Percentiles rank a stretch among this genome's conserved stretches.
Conservation (phyloP, 306 rosid species). For the cucumber (Cucumis sativus) region DNA sequence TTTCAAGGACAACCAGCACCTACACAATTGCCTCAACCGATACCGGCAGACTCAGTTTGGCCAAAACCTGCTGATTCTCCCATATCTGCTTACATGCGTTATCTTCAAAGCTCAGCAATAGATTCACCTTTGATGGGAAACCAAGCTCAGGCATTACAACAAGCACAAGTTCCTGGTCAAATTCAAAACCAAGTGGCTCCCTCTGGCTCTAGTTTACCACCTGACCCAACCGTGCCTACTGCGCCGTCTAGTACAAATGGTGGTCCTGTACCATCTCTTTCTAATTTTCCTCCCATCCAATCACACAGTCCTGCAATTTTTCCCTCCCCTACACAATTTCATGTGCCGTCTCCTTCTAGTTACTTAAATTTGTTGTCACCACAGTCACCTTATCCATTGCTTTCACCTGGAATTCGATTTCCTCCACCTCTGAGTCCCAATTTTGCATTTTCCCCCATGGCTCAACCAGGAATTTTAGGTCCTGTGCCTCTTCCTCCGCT, state of each 20-base stretch:
- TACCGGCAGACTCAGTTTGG: conserved; percentile 43
- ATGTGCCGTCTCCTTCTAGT: conserved; percentile 70
- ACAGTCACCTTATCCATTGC: conserved; percentile 58
- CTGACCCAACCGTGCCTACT: conserved; percentile 36
- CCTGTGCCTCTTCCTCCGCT: conserved; percentile 88
- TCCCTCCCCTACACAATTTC: conserved; percentile 84
- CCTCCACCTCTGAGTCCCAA: conserved; percentile 62
- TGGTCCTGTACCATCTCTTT: conserved; percentile 31
- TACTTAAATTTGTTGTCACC: conserved; percentile 66
- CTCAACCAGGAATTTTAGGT: conserved; percentile 72
- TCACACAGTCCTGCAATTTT: conserved; percentile 42
- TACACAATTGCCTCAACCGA: conserved; percentile 23
- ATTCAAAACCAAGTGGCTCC: conserved; percentile 25
- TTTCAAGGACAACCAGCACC: conserved; percentile 38
- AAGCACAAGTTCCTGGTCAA: conserved; percentile 25
- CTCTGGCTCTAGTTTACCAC: conserved; percentile 47
- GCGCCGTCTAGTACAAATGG: conserved; percentile 47
- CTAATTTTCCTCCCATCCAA: conserved; percentile 36
- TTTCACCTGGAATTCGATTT: conserved; percentile 79
- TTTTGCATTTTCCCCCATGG: conserved; percentile 63
- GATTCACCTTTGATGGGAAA: conserved; percentile 51
- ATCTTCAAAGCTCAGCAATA: conserved; percentile 63
- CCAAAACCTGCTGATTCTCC: conserved; percentile 68
- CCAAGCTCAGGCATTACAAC: conserved; percentile 24
- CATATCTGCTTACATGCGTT: conserved; percentile 82